A percentile compares a stretch with the other conserved stretches of the same genome.
Evolutionary conservation across 2,329 filamentous ascomycete species (phyloP).

Genomic region (Aspergillus intermedius): DNA sequence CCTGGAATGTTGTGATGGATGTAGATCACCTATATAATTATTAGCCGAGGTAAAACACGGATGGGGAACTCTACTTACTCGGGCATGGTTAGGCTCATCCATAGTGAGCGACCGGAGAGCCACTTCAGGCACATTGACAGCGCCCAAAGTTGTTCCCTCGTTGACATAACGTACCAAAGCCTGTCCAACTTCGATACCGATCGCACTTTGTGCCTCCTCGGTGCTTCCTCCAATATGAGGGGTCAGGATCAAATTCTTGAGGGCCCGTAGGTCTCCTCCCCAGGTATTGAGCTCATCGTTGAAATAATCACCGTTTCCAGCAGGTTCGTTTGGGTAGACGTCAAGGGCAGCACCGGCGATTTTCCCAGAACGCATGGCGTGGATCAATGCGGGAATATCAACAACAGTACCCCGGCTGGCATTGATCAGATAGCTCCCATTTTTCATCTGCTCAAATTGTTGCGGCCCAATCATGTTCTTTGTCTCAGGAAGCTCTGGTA

Average conservation of each 20-base stretch:
- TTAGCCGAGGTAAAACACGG: not conserved
- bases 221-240: constrained; percentile 97
- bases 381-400: constrained; percentile 84
- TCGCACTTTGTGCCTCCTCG: constrained; percentile 93
- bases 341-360: constrained; percentile 92
- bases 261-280: constrained; percentile 73
- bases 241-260: constrained; percentile 91
- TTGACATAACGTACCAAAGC: constrained; percentile 92
- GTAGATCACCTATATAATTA: constrained; percentile 64
- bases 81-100: constrained; percentile 81
- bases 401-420: constrained; percentile 90
- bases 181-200: constrained; percentile 85
- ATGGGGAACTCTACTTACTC: constrained; percentile 45
- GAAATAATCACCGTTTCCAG: constrained; percentile 93
- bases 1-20: constrained; percentile 96
- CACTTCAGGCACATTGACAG: constrained; percentile 96
- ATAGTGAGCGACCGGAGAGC: constrained; percentile 80
- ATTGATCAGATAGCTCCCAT: constrained; percentile 90
- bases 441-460: constrained; percentile 84
- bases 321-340: constrained; percentile 90
- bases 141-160: constrained; percentile 81
- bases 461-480: constrained; percentile 79
- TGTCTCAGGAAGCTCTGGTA: constrained; percentile 88
- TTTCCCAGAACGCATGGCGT: constrained; percentile 78
- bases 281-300: constrained; percentile 73